Evolutionary conservation across 208 protist species (phyloP).

Genomic region (Wallacemonas sp.): DNA sequence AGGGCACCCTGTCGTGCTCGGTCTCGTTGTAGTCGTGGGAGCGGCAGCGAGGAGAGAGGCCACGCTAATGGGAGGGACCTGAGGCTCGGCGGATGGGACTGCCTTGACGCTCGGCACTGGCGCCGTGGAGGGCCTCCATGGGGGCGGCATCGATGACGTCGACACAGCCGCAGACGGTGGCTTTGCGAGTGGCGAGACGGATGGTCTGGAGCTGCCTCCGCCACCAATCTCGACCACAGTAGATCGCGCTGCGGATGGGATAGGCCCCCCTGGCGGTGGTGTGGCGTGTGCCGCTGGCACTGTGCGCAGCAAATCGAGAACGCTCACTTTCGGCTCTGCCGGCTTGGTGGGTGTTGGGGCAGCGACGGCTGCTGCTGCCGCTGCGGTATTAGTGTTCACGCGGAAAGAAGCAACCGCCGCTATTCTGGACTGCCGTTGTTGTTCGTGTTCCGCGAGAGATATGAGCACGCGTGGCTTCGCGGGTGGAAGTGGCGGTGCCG

Average conservation of each 20-base stretch:
- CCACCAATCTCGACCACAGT: no score
- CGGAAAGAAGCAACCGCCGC: neutral
- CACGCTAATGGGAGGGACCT: neutral
- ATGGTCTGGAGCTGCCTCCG: no score
- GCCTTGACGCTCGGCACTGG: no score
- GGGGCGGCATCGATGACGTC: no score
- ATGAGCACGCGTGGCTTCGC: neutral
- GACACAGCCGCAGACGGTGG: no score
- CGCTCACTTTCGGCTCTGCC: neutral
- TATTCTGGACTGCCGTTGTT: neutral
- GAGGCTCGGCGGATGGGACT: neutral
- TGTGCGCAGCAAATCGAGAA: constrained; percentile 2
- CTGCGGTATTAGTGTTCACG: neutral
- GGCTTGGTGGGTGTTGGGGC: neutral
- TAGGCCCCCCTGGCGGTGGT: no score
- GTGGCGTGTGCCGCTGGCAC: constrained; percentile 2
- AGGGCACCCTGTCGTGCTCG: no score
- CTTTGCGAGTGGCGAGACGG: no score
- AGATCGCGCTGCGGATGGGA: no score
- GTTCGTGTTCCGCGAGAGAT: neutral
- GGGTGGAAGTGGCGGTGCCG: neutral
- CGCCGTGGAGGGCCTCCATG: neutral
- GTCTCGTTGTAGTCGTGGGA: neutral
- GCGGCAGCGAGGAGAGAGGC: neutral
- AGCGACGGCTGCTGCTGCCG: neutral